Percentiles rank a stretch among this genome's conserved stretches.
Evolutionary conservation across 208 protist species (phyloP).

Genomic region (Trypanosoma mega): DNA sequence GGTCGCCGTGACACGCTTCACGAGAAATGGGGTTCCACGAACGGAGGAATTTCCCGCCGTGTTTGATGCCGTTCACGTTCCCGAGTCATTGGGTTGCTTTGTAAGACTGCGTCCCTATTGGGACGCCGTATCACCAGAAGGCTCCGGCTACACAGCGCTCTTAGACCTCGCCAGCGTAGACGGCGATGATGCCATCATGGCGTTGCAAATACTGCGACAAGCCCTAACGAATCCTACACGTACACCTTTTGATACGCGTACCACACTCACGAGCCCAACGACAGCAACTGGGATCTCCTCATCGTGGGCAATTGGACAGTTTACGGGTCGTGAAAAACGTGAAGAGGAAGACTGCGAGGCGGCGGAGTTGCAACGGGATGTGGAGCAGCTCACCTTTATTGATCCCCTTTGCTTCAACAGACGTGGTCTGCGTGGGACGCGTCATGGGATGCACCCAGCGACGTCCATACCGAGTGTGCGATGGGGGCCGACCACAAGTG

Average conservation of each 20-base stretch:
- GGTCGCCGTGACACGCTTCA: neutral
- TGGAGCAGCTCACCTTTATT: slow-evolving; percentile 13
- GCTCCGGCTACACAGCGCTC: neutral
- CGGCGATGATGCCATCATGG: neutral
- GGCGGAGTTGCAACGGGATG: slow-evolving; percentile 7
- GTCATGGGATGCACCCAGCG: neutral
- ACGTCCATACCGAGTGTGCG: neutral
- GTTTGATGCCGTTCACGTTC: slow-evolving; percentile 7
- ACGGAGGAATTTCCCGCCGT: slow-evolving; percentile 1
- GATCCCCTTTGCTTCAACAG: slow-evolving; percentile 2
- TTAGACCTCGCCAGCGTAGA: neutral
- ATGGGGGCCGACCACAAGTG: neutral
- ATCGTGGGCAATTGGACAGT: no score
- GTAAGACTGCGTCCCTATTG: slow-evolving; percentile 1
- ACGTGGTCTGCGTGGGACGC: neutral
- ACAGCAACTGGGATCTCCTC: no score
- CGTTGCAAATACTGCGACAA: neutral
- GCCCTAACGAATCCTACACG: no score
- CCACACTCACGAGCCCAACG: no score
- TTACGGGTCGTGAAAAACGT: no score
- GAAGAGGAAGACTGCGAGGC: slow-evolving; percentile 2
- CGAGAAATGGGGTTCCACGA: neutral
- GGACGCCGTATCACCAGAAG: neutral
- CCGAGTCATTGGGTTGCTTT: slow-evolving; percentile 7
- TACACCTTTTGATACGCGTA: no score